These are phyloP conservation scores for Amanita pallidorosea DNA, from an alignment of 768 basidiomycete species.

Conservation along the genomic window DNA sequence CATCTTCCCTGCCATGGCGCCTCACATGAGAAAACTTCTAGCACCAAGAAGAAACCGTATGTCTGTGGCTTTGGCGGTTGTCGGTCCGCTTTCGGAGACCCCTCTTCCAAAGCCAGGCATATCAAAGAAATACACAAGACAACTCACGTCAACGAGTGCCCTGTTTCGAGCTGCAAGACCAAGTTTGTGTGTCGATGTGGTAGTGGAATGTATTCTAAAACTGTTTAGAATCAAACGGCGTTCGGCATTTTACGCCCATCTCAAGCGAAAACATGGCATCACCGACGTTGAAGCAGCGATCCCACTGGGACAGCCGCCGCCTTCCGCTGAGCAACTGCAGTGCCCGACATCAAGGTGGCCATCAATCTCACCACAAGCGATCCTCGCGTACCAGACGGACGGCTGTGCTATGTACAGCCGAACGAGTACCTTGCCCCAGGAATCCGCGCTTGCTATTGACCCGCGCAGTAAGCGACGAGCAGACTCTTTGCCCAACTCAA, in stretches of 20 bases:
- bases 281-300: conserved; percentile 14
- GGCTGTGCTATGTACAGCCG: not conserved
- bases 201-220: conserved; percentile 3
- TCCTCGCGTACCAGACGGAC: not conserved
- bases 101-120: conserved; percentile 60
- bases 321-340: not conserved
- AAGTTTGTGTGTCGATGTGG: conserved; percentile 20
- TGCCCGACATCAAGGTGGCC: not conserved
- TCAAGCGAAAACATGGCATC: conserved; percentile 37
- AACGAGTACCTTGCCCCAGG: not conserved
- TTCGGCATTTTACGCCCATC: conserved; percentile 43
- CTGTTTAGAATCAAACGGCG: conserved; percentile 52
- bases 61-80: conserved; percentile 38
- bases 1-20: not conserved
- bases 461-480: not conserved
- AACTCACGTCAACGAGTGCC: conserved; percentile 34
- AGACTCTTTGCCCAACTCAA: no score
- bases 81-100: conserved; percentile 47
- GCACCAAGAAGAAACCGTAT: conserved; percentile 42
- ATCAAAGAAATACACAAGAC: conserved; percentile 45
- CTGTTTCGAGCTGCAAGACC: conserved; percentile 31
- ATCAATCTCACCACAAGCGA: not conserved
- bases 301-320: not conserved
- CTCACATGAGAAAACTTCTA: conserved; percentile 12
- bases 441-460: not conserved